Base-by-base conservation (phyloP, 805 yeast genomes). In the Wickerhamomyces ciferrii region DNA sequence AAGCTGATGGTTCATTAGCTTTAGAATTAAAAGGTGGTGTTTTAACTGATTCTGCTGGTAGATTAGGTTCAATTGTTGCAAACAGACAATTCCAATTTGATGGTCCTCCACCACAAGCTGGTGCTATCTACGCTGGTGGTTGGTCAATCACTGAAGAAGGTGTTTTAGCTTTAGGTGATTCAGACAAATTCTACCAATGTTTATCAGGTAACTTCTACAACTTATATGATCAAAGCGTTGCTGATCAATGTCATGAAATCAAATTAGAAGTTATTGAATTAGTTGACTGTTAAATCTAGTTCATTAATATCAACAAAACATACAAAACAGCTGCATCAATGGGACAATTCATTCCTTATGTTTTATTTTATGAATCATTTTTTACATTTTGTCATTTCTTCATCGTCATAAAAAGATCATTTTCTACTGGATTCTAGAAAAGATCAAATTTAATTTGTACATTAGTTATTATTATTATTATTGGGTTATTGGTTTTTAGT, bases 81-180 rank as follows among this genome's bases (percentile, higher is more conserved):
- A 83, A 82, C 78, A 73, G 83, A 70, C 89, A 83, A 70, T 83
- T 83, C 76, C 89, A 83, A 69, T 83, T 83, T 59, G 89, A 83
- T 64, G 88, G 88, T 59, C 86, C 87, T 47, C 83, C 85, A 67
- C 87, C 88, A 54, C 89, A 83, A 72, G 85, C 83, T 25, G 84
- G 84, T 63, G 74, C 84, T 45, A 72, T 79, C 56, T 77, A 74
- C 59, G 83, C 85, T 54, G 78, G 76, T 43, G 84, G 84, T 51
- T 79, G 85, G 85, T 59, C 69, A 36, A 59, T 67, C 45, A 60
- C 69, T 47, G 78, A 74, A 50, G 80, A 73, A 19, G 76, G 75
- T 63, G 59, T 66, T 63, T 74, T 82, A 56, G 85, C 85, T 24
- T 65, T 82, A 49, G 87, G 87, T 65, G 66, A 68, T 55, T 59